Percentiles rank a stretch among this genome's conserved stretches.
These are phyloP conservation scores for Tolypocladium tundrense DNA, from an alignment of 2,329 filamentous ascomycete species.

Conservation along the genomic window DNA sequence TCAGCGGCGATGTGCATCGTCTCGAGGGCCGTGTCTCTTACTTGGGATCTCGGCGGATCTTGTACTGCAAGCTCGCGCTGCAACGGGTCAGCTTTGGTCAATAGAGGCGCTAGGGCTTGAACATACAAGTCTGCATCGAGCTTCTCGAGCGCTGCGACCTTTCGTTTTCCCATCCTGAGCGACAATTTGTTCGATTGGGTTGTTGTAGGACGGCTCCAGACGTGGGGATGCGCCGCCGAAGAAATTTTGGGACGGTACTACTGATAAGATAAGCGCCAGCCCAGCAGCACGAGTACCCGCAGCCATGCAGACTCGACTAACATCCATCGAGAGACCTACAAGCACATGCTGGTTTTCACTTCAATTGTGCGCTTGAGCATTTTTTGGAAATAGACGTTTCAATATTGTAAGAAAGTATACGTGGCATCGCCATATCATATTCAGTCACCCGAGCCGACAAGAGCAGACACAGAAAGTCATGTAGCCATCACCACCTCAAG, in stretches of 20 bases:
- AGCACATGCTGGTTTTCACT: background rate
- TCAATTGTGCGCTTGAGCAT: too few species aligned
- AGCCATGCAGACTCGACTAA: too few species aligned
- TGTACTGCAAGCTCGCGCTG: slow-evolving; percentile 79
- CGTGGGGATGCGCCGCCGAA: background rate
- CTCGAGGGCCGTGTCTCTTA: slow-evolving; percentile 26
- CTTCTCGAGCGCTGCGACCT: slow-evolving; percentile 88
- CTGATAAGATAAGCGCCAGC: slow-evolving; percentile 2
- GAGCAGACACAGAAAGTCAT: too few species aligned
- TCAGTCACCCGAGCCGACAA: too few species aligned
- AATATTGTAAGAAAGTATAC: too few species aligned
- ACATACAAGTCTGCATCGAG: slow-evolving; percentile 76
- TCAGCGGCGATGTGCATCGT: slow-evolving; percentile 6
- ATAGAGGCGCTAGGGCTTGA: background rate
- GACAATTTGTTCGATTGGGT: background rate
- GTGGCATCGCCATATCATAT: too few species aligned
- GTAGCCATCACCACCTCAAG: background rate
- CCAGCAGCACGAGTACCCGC: too few species aligned
- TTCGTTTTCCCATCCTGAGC: slow-evolving; percentile 66
- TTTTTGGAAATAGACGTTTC: too few species aligned
- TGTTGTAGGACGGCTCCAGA: background rate
- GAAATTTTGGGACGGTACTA: background rate
- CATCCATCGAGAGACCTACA: too few species aligned
- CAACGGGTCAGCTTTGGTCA: slow-evolving; percentile 19
- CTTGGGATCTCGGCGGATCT: slow-evolving; percentile 78